Conservation (phyloP, 2,329 filamentous ascomycete genomes). For the Polytolypa hystricis region DNA sequence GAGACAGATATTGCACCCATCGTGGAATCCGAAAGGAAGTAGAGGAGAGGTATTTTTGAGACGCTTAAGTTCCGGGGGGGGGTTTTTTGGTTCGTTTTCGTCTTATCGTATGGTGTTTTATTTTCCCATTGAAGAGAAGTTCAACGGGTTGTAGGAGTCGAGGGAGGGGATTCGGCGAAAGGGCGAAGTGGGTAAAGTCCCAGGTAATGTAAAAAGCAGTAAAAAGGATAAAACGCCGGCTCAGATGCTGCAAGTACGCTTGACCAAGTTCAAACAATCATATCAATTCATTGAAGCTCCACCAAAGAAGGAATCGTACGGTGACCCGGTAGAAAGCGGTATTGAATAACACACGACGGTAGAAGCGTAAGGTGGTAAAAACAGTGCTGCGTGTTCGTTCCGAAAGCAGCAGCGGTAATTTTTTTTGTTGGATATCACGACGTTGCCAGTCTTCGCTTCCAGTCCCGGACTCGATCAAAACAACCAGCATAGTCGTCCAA, state of each 20-base stretch:
- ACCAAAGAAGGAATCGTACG: not conserved
- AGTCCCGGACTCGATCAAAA: conserved; percentile 66
- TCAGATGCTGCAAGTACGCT: conserved; percentile 1
- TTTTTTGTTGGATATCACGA: conserved; percentile 12
- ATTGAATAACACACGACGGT: not conserved
- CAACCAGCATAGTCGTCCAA: conserved; percentile 76
- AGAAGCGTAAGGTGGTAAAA: conserved; percentile 1
- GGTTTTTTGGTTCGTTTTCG: not conserved
- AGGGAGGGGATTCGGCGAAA: too few relatives aligned
- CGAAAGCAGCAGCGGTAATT: not conserved
- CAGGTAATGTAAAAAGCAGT: too few relatives aligned
- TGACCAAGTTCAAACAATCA: not conserved
- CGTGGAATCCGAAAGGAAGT: too few relatives aligned
- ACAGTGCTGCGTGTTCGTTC: not conserved
- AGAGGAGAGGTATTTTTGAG: too few relatives aligned
- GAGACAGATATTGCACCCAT: too few relatives aligned
- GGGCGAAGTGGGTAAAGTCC: too few relatives aligned
- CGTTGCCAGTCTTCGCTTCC: conserved; percentile 30
- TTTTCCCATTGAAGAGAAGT: too few relatives aligned
- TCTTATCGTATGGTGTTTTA: not conserved
- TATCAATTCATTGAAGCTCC: not conserved
- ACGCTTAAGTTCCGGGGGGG: not conserved
- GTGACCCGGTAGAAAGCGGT: too few relatives aligned
- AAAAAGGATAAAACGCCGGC: too few relatives aligned
- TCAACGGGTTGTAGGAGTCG: too few relatives aligned